Evolutionary conservation across 176 grass and related monocot species (phyloP).

Genomic region (Hsuehochloa calcarea): DNA sequence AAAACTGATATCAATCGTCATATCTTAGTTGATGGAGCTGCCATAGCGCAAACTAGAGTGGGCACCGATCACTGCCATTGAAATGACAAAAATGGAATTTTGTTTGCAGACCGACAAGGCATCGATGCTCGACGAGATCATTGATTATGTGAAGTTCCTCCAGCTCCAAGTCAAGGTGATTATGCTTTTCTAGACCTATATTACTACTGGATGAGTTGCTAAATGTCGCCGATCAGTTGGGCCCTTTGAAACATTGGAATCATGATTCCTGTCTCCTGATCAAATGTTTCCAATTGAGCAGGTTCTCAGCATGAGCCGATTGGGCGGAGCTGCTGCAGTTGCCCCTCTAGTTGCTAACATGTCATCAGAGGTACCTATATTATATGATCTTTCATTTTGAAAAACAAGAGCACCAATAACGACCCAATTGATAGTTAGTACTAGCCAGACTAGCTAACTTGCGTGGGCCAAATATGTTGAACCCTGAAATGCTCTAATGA

Average conservation of each 20-base stretch:
- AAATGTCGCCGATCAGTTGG: background rate
- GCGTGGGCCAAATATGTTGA: slow-evolving; percentile 19
- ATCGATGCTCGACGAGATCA: slow-evolving; percentile 97
- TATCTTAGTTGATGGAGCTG: slow-evolving; percentile 22
- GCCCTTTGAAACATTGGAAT: background rate
- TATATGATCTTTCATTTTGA: slow-evolving; percentile 19
- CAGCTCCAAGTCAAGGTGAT: slow-evolving; percentile 97
- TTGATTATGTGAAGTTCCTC: slow-evolving; percentile 99
- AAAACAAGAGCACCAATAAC: slow-evolving; percentile 8
- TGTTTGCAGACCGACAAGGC: slow-evolving; percentile 92
- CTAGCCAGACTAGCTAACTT: slow-evolving; percentile 8
- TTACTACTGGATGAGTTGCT: slow-evolving; percentile 1
- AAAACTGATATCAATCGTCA: slow-evolving; percentile 15
- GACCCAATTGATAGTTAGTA: background rate
- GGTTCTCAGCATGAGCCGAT: slow-evolving; percentile 95
- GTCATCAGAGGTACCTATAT: slow-evolving; percentile 67
- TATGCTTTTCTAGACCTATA: slow-evolving; percentile 7
- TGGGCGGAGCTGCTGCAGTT: slow-evolving; percentile 81
- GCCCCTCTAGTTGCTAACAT: slow-evolving; percentile 63
- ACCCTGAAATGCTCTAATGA: slow-evolving; percentile 27
- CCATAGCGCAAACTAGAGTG: slow-evolving; percentile 8
- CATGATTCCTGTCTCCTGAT: background rate
- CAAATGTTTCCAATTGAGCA: slow-evolving; percentile 19
- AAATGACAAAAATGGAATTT: slow-evolving; percentile 42
- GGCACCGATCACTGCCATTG: background rate